These are phyloP conservation scores for Colletotrichum cereale DNA, from an alignment of 2,329 filamentous ascomycete genomes.

Conservation along the genomic window DNA sequence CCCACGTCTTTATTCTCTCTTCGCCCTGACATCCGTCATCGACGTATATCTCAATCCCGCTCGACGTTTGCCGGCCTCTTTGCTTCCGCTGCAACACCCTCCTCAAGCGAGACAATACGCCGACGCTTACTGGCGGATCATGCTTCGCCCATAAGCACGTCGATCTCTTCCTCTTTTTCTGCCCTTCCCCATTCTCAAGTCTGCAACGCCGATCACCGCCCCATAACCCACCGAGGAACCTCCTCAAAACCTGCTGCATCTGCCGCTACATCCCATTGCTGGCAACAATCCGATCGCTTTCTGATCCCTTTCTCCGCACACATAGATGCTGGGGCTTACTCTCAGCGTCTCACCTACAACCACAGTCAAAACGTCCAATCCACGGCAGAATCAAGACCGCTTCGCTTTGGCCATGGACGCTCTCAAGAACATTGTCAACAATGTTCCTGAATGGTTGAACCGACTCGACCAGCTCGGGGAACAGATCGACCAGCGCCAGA, in stretches of 20 bases:
- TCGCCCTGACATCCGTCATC: background rate
- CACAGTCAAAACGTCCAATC: constrained; percentile 47
- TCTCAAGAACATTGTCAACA: constrained; percentile 64
- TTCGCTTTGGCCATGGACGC: constrained; percentile 65
- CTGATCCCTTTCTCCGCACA: background rate
- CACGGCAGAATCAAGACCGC: constrained; percentile 46
- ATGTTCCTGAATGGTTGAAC: constrained; percentile 71
- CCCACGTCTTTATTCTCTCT: constrained; percentile 3
- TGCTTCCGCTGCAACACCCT: constrained; percentile 1
- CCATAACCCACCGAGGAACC: constrained; percentile 24
- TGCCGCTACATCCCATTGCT: constrained; percentile 3
- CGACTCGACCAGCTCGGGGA: constrained; percentile 71
- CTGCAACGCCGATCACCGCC: constrained; percentile 33
- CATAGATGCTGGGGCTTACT: constrained; percentile 46
- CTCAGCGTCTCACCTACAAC: constrained; percentile 44
- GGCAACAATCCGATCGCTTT: constrained; percentile 5
- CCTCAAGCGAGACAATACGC: constrained; percentile 11
- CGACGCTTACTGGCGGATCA: constrained; percentile 34
- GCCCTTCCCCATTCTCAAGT: constrained; percentile 48
- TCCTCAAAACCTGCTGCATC: constrained; percentile 23
- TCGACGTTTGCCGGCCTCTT: background rate
- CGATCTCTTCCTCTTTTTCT: constrained; percentile 33
- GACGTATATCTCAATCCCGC: background rate
- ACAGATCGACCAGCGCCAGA: constrained; percentile 72
- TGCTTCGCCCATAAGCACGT: constrained; percentile 35